Evolutionary conservation across 2,329 filamentous ascomycete genomes (phyloP), one percentile per base, ranked within the genome.

Genomic region (Epichloe uncinata): DNA sequence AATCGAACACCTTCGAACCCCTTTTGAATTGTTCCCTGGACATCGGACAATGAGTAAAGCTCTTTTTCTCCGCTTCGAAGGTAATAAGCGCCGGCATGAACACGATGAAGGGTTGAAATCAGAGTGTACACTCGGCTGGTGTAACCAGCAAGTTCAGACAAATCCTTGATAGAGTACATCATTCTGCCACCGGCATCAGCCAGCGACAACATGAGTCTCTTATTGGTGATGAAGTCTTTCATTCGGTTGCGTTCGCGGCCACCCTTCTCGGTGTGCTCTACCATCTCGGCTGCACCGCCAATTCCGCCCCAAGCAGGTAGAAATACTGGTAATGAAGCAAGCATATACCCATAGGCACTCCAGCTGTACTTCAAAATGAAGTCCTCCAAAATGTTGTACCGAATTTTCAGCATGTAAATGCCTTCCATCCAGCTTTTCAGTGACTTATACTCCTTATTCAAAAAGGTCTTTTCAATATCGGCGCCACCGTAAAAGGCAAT

Each of bases 121-220:
- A 98, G 76, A 11, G 89, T 94, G 70, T 96, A 98, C 12, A 98
- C 90, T 42, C 93, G 82, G 52, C 88, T 95, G 0, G 93, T 98
- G 69, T 97, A 94, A 20, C 93, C 93, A 5, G 93, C 93, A 35
- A 98, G 74, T 64, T 98, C 93, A 1, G 90, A 90, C 36, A 98
- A 79, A 62, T 98, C 94, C 69, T 98, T 98, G 73, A 98, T 95
- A 54, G 87, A 93, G 72, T 98, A 98, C 93, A 98, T 98, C 88
- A 98, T 96, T 44, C 93, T 80, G 26, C 91, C 91, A 52, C 93
- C 93, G 2, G 93, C 93, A 67, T 98, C 93, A 9, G 93, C 93
- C 37, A 98, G 78, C 15, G 91, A 97, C 34, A 98, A 78, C 93
- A 98, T 97, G 38, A 98, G 82, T 4, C 93, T 82, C 68, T 98